Percentiles rank a stretch among this genome's conserved stretches.
Conservation (phyloP, 495 filamentous ascomycete species). For the Aspergillus egyptiacus region DNA sequence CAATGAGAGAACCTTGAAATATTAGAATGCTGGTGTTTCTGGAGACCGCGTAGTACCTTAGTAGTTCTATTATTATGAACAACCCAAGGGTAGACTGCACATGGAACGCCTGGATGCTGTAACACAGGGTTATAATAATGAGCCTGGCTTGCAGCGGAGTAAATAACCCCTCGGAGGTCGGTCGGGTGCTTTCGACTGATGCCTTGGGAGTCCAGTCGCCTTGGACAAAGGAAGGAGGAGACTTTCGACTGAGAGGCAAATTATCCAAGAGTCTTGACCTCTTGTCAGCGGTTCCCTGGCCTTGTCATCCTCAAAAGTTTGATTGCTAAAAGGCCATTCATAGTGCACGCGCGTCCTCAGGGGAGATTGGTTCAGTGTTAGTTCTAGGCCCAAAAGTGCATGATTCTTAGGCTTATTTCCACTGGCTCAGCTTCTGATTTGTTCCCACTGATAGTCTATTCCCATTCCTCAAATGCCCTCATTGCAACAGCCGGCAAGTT, state of each 20-base stretch:
- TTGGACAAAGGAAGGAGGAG: too few relatives aligned
- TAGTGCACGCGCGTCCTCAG: slow-evolving; percentile 24
- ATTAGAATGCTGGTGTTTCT: too few relatives aligned
- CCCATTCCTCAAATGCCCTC: neutral
- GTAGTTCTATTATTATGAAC: too few relatives aligned
- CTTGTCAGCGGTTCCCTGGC: neutral
- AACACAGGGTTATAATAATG: too few relatives aligned
- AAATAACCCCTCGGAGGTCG: too few relatives aligned
- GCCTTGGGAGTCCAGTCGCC: too few relatives aligned
- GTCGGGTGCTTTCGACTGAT: too few relatives aligned
- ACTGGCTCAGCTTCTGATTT: slow-evolving; percentile 19
- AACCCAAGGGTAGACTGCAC: too few relatives aligned
- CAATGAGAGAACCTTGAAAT: neutral
- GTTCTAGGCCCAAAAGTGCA: slow-evolving; percentile 31
- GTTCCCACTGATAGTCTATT: slow-evolving; percentile 14
- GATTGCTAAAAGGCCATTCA: neutral
- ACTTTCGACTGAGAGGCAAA: neutral
- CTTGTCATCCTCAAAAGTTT: neutral
- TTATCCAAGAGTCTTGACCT: slow-evolving; percentile 2
- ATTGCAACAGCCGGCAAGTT: slow-evolving; percentile 7
- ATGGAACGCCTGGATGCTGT: too few relatives aligned
- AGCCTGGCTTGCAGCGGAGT: too few relatives aligned
- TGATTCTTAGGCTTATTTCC: slow-evolving; percentile 17
- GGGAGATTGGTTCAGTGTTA: slow-evolving; percentile 7
- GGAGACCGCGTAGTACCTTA: too few relatives aligned